Evolutionary conservation across 345 rosid genomes (phyloP), one percentile per base, ranked within the genome.

Genomic region (Camelina neglecta): DNA sequence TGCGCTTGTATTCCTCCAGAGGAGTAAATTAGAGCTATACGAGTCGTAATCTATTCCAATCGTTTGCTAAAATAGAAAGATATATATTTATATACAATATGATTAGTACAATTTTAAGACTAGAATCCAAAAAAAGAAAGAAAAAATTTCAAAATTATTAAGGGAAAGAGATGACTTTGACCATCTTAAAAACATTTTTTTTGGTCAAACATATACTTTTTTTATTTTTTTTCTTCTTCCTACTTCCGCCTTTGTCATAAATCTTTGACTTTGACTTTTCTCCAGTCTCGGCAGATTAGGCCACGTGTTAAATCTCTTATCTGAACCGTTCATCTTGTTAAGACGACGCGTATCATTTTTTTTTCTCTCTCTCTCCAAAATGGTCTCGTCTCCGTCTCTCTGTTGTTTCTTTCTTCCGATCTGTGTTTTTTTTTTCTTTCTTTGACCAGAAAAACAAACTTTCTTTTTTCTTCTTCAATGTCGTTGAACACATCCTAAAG

Each of bases 211-310:
- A 12, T 23, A 20, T 33, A 54, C 10, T 16, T 6, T 21, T 21
- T 3, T 26, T 29, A 0, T 29, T 29, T 3, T 29, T 29, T 4
- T 29, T 4, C 31, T 29, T 29, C 31, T 26, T 26, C 29, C 29
- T 26, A 2, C 16, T 70, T 47, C 48, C 48, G 58, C n/a, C 71
- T 7, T 16, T 42, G 57, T 64, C 71, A 54, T 73, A 47, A 75
- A 60, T 49, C 35, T 60, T 75, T 69, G 79, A 75, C 74, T 51
- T 75, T 60, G 79, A 75, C 75, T 50, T 58, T 63, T 74, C 45
- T 33, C 36, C 36, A 33, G 6, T 38, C 44, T 42, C 45, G 8
- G 48, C 49, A 55, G 80, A 76, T 76, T 0, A 0, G n/a, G 41
- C 47, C 80, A 70, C 80, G 71, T 76, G 75, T 69, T 1, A 12